phyloP scores from a whole-genome alignment of 106 monocot species.

The Posidonia australis region DNA sequence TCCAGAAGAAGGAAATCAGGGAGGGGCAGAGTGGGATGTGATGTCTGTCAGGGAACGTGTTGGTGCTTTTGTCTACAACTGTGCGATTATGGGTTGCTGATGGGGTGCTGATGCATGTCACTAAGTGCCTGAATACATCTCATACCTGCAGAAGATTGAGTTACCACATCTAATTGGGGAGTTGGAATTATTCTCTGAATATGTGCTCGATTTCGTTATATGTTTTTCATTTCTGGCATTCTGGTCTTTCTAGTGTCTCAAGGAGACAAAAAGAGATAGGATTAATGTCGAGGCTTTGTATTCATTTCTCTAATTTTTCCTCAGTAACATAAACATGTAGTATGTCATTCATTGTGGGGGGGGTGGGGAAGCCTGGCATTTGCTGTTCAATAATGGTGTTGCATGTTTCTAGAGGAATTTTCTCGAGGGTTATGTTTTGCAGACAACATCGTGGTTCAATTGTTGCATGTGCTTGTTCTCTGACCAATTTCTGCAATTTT shows the following conservation, averaged over 20 bases:
- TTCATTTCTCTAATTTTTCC: conserved; percentile 2
- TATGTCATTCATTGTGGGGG: not conserved
- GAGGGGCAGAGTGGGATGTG: conserved; percentile 53
- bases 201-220: not conserved
- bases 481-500: too few species aligned
- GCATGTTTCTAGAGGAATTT: not conserved
- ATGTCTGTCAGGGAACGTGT: conserved; percentile 54
- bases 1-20: conserved; percentile 41
- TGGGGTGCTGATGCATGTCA: conserved; percentile 42
- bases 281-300: conserved; percentile 7
- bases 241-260: not conserved
- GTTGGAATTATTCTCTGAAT: not conserved
- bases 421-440: not conserved
- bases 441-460: too few species aligned
- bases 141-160: not conserved
- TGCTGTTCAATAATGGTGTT: conserved; percentile 4
- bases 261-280: not conserved
- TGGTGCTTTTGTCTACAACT: conserved; percentile 78
- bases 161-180: not conserved
- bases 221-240: not conserved
- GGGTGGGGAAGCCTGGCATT: conserved; percentile 3
- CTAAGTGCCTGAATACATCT: not conserved
- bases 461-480: too few species aligned
- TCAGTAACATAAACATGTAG: conserved; percentile 2
- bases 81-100: conserved; percentile 95